phyloP scores from a whole-genome alignment of 805 yeast genomes.

The Candida sanyiensis region DNA sequence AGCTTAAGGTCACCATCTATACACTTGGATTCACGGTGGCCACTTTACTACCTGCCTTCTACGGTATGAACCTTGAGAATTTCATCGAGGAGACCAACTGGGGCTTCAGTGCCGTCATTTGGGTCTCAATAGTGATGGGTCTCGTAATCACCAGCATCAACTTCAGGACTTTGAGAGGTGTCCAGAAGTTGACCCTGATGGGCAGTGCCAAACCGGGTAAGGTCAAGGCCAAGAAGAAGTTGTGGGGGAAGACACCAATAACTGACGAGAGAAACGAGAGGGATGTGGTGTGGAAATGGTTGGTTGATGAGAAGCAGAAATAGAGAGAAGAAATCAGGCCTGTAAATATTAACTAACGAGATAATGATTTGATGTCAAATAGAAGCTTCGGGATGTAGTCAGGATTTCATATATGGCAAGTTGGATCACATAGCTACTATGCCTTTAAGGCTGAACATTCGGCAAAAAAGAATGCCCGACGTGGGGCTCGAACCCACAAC shows the following conservation, averaged over 20 bases:
- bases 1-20: constrained; percentile 74
- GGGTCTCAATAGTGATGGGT: constrained; percentile 48
- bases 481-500: constrained; percentile 5
- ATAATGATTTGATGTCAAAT: neutral
- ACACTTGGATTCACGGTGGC: constrained; percentile 85
- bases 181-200: constrained; percentile 64
- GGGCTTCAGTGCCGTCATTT: constrained; percentile 59
- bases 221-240: constrained; percentile 21
- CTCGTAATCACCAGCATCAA: constrained; percentile 47
- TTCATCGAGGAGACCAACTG: constrained; percentile 61
- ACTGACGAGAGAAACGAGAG: constrained; percentile 13
- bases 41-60: constrained; percentile 78
- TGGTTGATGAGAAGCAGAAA: constrained; percentile 40
- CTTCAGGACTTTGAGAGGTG: constrained; percentile 50
- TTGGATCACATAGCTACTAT: too few relatives aligned
- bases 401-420: too few relatives aligned
- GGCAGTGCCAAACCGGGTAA: constrained; percentile 8
- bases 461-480: constrained; percentile 1
- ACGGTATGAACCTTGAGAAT: constrained; percentile 81
- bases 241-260: constrained; percentile 19
- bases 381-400: neutral
- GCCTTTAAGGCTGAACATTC: too few relatives aligned
- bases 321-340: constrained; percentile 7
- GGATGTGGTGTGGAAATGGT: constrained; percentile 53
- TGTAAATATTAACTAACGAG: constrained; percentile 1